Percentiles rank a stretch among this genome's conserved stretches.
These are phyloP conservation scores for Claviceps fusiformis DNA, from an alignment of 2,329 filamentous ascomycete species.

Conservation along the genomic window DNA sequence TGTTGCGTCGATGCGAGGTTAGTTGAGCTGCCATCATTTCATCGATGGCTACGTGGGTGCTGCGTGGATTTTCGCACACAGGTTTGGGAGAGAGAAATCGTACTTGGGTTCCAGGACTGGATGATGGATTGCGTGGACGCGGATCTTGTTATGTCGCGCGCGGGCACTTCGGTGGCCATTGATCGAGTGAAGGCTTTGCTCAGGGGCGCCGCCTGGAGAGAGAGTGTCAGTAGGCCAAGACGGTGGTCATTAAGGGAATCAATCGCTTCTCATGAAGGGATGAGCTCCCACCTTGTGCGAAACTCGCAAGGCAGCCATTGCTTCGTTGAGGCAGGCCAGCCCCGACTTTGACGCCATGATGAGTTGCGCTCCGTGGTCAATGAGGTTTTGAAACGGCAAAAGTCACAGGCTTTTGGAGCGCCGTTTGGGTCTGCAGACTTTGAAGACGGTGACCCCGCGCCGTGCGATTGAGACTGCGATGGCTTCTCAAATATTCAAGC, in stretches of 20 bases:
- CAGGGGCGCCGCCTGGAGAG: constrained; percentile 18
- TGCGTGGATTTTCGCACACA: background rate
- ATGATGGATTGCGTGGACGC: constrained; percentile 20
- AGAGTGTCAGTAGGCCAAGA: background rate
- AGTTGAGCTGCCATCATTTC: background rate
- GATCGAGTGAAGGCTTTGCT: constrained; percentile 34
- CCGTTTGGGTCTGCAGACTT: background rate
- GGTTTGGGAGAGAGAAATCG: background rate
- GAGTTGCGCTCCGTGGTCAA: background rate
- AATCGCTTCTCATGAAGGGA: background rate
- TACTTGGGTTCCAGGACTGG: constrained; percentile 34
- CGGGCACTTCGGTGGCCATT: constrained; percentile 40
- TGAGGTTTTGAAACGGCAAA: background rate
- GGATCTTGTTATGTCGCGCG: constrained; percentile 24
- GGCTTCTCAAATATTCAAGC: constrained; percentile 13
- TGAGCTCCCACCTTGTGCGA: constrained; percentile 22
- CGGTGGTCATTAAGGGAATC: background rate
- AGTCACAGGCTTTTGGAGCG: background rate
- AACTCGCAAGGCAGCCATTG: constrained; percentile 35
- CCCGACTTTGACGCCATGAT: constrained; percentile 22
- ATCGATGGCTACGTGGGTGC: background rate
- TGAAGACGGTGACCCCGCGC: constrained; percentile 5
- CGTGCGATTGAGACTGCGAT: background rate
- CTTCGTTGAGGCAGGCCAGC: constrained; percentile 37
- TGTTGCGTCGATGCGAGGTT: constrained; percentile 11